Evolutionary conservation across 2,329 filamentous ascomycete species (phyloP), one percentile per base, ranked within the genome.

Genomic region (Lasiodiplodia sp.): DNA sequence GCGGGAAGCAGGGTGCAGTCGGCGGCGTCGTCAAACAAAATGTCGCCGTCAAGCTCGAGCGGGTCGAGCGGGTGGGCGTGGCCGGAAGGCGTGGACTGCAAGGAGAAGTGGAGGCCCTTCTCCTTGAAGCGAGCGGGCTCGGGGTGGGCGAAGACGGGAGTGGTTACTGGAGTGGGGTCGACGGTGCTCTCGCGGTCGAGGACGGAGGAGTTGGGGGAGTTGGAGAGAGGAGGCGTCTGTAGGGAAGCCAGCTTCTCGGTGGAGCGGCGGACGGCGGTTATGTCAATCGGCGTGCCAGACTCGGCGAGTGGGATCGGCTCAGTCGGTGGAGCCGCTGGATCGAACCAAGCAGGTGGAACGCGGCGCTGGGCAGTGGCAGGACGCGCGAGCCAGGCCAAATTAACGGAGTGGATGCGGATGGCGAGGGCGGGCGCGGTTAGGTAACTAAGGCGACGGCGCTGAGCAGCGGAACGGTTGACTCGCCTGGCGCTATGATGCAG

Each of bases 81-180:
- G 55, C 67, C 31, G 23, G 55, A 68, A 37, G 73, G 73, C 75
- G 80, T 82, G 75, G 79, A 79, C 74, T 83, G 80, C 82, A 83
- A 85, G 73, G 82, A 78, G 69, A 80, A 77, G 73, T 78, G 76
- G 71, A 77, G 75, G 69, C 79, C 75, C 70, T 75, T 78, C 77
- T 82, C 80, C 75, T 82, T 81, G 70, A 80, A 81, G 66, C 75
- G 75, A 71, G 73, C 79, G 73, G 75, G 83, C 75, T 70, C 70
- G 34, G 70, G 70, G 12, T 47, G 18, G 68, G 70, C 71, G 65
- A 72, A 74, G 55, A 31, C 68, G 37, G 70, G 66, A 31, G 70
- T 71, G 31, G 70, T 70, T 23, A 71, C 44, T 16, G 71, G 70
- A 10, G 53, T 55, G 21, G 68, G 62, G 38, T 66, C 51, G 31